phyloP scores from a whole-genome alignment of 2,329 filamentous ascomycete species.

The Verticillium longisporum region DNA sequence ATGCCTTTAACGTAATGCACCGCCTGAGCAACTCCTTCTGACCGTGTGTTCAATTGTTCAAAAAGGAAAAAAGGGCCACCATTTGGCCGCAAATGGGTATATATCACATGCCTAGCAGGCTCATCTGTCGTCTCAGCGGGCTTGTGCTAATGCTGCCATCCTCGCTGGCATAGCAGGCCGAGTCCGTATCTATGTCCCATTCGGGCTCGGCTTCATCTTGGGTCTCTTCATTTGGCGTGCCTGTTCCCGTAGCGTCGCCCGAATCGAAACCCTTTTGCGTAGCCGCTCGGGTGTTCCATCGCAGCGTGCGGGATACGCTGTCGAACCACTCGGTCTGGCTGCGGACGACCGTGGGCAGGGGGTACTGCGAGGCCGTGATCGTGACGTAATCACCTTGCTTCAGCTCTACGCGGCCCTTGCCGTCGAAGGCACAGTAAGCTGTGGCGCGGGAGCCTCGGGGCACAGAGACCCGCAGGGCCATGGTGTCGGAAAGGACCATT shows the following conservation, averaged over 20 bases:
- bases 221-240: constrained; percentile 38
- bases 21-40: neutral
- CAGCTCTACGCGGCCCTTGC: constrained; percentile 90
- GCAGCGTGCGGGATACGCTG: constrained; percentile 81
- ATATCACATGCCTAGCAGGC: constrained; percentile 54
- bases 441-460: constrained; percentile 81
- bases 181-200: constrained; percentile 95
- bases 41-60: neutral
- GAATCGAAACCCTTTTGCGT: constrained; percentile 83
- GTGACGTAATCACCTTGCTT: constrained; percentile 92
- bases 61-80: neutral
- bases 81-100: neutral
- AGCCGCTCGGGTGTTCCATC: constrained; percentile 92
- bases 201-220: constrained; percentile 53
- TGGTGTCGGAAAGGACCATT: constrained; percentile 94
- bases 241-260: constrained; percentile 20
- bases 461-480: constrained; percentile 83
- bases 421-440: constrained; percentile 95
- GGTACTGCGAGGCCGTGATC: constrained; percentile 91
- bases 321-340: constrained; percentile 94
- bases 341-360: constrained; percentile 91
- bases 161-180: constrained; percentile 63
- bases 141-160: constrained; percentile 63
- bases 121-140: constrained; percentile 67
- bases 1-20: neutral